Conservation (phyloP, 2,329 filamentous ascomycete species). For the Thielaviopsis musarum region DNA sequence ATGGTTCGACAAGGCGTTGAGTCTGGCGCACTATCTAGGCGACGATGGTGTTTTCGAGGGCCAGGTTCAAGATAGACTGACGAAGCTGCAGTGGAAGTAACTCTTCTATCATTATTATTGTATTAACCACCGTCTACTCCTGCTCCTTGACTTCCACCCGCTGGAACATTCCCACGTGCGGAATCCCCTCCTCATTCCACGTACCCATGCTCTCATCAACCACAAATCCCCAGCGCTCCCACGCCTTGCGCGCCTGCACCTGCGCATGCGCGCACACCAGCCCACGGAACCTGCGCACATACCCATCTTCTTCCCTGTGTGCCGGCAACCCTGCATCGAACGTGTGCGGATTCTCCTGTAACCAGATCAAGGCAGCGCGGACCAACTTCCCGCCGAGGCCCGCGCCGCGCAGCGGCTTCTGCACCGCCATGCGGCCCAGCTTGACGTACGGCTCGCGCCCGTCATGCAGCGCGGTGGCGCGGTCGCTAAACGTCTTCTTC, state of each 20-base stretch:
- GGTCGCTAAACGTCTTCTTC: constrained; percentile 20
- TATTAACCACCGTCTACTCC: not conserved
- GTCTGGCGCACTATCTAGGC: constrained; percentile 38
- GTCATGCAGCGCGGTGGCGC: constrained; percentile 36
- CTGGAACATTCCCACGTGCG: constrained; percentile 69
- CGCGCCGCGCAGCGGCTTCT: constrained; percentile 45
- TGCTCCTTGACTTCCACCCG: constrained; percentile 23
- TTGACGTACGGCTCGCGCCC: constrained; percentile 64
- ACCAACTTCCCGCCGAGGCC: constrained; percentile 51
- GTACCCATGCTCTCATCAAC: constrained; percentile 55
- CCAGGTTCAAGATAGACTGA: constrained; percentile 28
- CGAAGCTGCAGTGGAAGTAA: constrained; percentile 20
- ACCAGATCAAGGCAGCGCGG: constrained; percentile 50
- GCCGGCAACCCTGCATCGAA: constrained; percentile 21
- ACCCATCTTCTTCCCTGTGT: constrained; percentile 13
- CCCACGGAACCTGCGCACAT: constrained; percentile 36
- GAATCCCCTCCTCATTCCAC: constrained; percentile 74
- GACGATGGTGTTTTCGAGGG: constrained; percentile 34
- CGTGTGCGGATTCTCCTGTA: constrained; percentile 38
- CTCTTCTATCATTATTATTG: not conserved
- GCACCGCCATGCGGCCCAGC: constrained; percentile 59
- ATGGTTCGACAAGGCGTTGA: constrained; percentile 49
- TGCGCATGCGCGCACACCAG: constrained; percentile 71
- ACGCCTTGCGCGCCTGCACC: constrained; percentile 43
- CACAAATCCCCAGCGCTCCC: constrained; percentile 56